A percentile compares a stretch with the other conserved stretches of the same genome.
Evolutionary conservation across 257 asterid species (phyloP).

Genomic region (Haberlea rhodopensis): DNA sequence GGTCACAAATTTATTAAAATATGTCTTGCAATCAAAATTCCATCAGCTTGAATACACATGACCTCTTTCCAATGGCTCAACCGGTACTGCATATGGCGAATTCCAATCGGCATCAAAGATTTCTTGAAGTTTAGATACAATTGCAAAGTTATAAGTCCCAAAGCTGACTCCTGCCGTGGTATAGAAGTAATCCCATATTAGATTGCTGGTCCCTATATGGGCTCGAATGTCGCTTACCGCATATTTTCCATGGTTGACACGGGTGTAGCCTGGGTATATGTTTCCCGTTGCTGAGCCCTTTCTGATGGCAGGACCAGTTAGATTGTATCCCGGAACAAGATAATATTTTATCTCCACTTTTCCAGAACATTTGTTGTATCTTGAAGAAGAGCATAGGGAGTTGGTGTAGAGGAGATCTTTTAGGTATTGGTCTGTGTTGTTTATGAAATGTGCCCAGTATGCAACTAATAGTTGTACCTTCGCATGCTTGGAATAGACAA

Average conservation of each 20-base stretch:
- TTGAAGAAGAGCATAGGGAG: constrained; percentile 65
- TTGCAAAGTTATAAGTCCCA: constrained; percentile 60
- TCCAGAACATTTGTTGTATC: constrained; percentile 59
- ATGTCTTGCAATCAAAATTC: background rate
- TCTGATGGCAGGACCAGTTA: constrained; percentile 61
- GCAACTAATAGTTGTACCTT: constrained; percentile 68
- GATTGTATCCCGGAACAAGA: constrained; percentile 71
- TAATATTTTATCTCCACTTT: constrained; percentile 76
- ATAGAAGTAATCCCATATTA: constrained; percentile 85
- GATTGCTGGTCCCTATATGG: constrained; percentile 80
- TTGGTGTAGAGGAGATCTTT: constrained; percentile 73
- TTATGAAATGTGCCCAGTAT: constrained; percentile 68
- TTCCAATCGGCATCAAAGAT: constrained; percentile 85
- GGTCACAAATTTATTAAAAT: too few species aligned
- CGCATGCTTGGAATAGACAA: constrained; percentile 67
- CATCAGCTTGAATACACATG: constrained; percentile 41
- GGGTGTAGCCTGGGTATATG: constrained; percentile 63
- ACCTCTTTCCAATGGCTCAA: constrained; percentile 48
- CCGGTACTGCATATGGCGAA: constrained; percentile 68
- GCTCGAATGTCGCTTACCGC: constrained; percentile 75
- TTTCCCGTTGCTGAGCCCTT: constrained; percentile 54
- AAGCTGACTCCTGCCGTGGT: constrained; percentile 75
- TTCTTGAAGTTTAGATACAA: constrained; percentile 68
- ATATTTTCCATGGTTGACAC: constrained; percentile 85
- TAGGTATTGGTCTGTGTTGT: constrained; percentile 61